Percentiles rank a stretch among this genome's conserved stretches.
phyloP scores from a whole-genome alignment of 176 grass and related monocot species.

The Zizania latifolia region DNA sequence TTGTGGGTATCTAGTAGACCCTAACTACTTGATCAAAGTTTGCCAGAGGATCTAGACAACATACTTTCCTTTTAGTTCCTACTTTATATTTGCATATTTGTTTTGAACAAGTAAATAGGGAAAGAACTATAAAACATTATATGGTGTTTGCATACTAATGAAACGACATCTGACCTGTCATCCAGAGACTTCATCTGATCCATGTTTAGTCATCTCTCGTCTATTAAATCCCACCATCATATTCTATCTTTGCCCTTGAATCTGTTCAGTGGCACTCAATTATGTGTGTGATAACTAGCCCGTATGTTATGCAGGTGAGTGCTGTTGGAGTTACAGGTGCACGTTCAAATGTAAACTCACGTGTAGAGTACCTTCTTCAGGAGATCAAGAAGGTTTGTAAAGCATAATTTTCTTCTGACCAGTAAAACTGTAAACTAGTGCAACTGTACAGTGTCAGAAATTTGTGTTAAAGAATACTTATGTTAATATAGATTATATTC shows the following conservation, averaged over 20 bases:
- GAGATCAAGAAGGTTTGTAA: constrained; percentile 74
- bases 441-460: neutral
- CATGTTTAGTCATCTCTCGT: neutral
- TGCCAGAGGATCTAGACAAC: neutral
- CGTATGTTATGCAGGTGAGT: constrained; percentile 51
- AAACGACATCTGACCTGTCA: neutral
- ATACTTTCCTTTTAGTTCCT: neutral
- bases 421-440: neutral
- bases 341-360: constrained; percentile 60
- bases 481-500: constrained; percentile 10
- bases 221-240: neutral
- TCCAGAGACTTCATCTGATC: neutral
- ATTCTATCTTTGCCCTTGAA: neutral
- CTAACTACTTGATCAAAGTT: constrained; percentile 2
- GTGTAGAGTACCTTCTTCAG: constrained; percentile 69
- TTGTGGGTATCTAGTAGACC: constrained; percentile 45
- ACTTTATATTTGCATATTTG: neutral
- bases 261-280: neutral
- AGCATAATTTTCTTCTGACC: neutral
- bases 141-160: neutral
- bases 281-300: neutral
- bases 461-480: neutral
- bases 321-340: constrained; percentile 84
- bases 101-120: neutral
- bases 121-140: constrained; percentile 3